Conservation (phyloP, 2,329 filamentous ascomycete genomes). For the Paecilomyces variotii region DNA sequence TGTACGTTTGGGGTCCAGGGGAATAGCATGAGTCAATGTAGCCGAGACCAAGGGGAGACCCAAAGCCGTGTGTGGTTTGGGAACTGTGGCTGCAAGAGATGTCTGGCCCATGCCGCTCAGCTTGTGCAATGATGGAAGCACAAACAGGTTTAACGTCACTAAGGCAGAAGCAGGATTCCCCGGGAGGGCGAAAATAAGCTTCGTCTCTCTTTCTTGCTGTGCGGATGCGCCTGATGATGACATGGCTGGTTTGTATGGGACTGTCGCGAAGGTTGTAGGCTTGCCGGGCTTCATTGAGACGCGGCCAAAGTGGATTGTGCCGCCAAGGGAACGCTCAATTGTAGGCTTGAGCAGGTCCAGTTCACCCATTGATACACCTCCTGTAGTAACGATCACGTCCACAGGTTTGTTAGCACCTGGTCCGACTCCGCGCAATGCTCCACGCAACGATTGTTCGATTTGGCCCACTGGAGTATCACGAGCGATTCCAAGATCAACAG, state of each 20-base stretch:
- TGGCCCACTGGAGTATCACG: constrained; percentile 49
- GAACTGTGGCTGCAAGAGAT: not conserved
- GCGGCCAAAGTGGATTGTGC: constrained; percentile 91
- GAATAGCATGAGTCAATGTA: constrained; percentile 61
- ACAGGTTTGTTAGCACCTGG: constrained; percentile 38
- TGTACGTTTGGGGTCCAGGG: constrained; percentile 63
- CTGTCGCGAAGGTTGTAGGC: constrained; percentile 90
- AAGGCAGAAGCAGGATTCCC: constrained; percentile 91
- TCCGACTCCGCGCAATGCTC: constrained; percentile 53
- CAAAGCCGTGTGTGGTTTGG: constrained; percentile 4
- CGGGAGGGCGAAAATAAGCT: constrained; percentile 79
- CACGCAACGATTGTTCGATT: constrained; percentile 69
- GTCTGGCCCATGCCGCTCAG: constrained; percentile 53
- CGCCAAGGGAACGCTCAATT: constrained; percentile 79
- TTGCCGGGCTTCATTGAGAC: constrained; percentile 98
- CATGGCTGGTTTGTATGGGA: constrained; percentile 51
- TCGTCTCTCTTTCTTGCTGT: constrained; percentile 51
- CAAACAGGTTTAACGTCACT: constrained; percentile 90
- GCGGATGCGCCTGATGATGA: constrained; percentile 21
- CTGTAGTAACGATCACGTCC: constrained; percentile 83
- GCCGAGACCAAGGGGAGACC: constrained; percentile 70
- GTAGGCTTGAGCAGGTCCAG: constrained; percentile 94
- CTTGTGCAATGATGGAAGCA: constrained; percentile 76
- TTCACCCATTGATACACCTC: constrained; percentile 96
- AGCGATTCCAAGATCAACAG: constrained; percentile 79